Conservation (phyloP, 1,284 basidiomycete genomes). For the Ustilago xerochloae region DNA sequence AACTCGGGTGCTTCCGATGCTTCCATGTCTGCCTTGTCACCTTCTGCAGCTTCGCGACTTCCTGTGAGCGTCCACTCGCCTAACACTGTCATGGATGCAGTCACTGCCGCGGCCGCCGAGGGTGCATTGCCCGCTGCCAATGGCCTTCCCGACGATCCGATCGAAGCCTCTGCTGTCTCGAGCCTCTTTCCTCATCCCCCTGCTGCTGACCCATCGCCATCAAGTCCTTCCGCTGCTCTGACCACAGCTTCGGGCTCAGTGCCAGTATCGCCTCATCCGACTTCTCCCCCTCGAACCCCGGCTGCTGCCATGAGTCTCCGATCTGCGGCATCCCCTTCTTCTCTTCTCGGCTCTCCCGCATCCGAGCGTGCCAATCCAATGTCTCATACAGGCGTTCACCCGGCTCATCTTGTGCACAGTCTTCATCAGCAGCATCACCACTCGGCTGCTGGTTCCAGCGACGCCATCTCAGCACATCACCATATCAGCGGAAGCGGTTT, state of each 20-base stretch:
- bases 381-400: slow-evolving; percentile 14
- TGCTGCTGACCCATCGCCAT: slow-evolving; percentile 32
- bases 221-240: slow-evolving; percentile 4
- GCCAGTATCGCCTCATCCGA: slow-evolving; percentile 39
- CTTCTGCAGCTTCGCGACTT: slow-evolving; percentile 9
- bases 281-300: slow-evolving; percentile 29
- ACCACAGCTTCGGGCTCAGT: slow-evolving; percentile 16
- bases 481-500: slow-evolving; percentile 22
- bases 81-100: slow-evolving; percentile 23
- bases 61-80: slow-evolving; percentile 11
- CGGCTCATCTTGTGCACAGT: slow-evolving; percentile 26
- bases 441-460: slow-evolving; percentile 3
- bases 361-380: slow-evolving; percentile 34
- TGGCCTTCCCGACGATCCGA: slow-evolving; percentile 60
- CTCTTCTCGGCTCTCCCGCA: slow-evolving; percentile 20
- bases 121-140: slow-evolving; percentile 58
- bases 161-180: slow-evolving; percentile 54
- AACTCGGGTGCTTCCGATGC: slow-evolving; percentile 7
- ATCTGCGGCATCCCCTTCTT: slow-evolving; percentile 20
- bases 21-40: slow-evolving; percentile 4
- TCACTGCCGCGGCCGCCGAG: slow-evolving; percentile 29
- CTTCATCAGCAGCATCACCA: slow-evolving; percentile 38
- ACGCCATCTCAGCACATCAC: neutral
- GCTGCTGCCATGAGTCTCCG: slow-evolving; percentile 21
- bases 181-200: slow-evolving; percentile 61